Percentiles rank a stretch among this genome's conserved stretches.
Conservation (phyloP, 805 yeast genomes). For the Kregervanrija delftensis region DNA sequence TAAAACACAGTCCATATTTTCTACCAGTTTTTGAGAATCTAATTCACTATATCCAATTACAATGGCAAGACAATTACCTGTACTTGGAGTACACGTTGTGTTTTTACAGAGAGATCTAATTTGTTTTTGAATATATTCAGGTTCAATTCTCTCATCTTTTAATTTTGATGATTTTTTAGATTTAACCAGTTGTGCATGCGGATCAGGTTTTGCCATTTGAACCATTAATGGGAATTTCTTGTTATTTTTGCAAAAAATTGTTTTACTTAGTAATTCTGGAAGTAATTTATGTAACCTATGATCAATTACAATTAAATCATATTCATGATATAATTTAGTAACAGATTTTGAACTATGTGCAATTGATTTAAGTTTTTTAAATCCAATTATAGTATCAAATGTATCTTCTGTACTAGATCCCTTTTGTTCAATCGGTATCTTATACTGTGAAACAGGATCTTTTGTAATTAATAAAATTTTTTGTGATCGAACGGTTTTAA, state of each 20-base stretch:
- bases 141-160: slow-evolving; percentile 57
- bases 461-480: slow-evolving; percentile 61
- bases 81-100: slow-evolving; percentile 53
- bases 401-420: slow-evolving; percentile 52
- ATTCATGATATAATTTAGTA: slow-evolving; percentile 47
- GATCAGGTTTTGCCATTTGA: slow-evolving; percentile 45
- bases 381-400: slow-evolving; percentile 54
- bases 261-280: slow-evolving; percentile 49
- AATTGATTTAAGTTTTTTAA: slow-evolving; percentile 47
- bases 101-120: slow-evolving; percentile 56
- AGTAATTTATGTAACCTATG: slow-evolving; percentile 56
- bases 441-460: slow-evolving; percentile 59
- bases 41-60: slow-evolving; percentile 52
- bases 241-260: slow-evolving; percentile 53
- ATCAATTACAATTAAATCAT: slow-evolving; percentile 65
- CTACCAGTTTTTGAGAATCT: slow-evolving; percentile 34
- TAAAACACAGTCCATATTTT: slow-evolving; percentile 46
- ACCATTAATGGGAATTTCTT: slow-evolving; percentile 64
- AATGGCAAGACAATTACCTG: slow-evolving; percentile 53
- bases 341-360: slow-evolving; percentile 37
- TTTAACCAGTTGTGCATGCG: slow-evolving; percentile 25
- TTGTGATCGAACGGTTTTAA: slow-evolving; percentile 42
- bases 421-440: slow-evolving; percentile 39
- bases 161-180: slow-evolving; percentile 34
- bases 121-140: slow-evolving; percentile 57